Conservation (phyloP, 2,329 filamentous ascomycete species). For the Exserohilum rostratum region DNA sequence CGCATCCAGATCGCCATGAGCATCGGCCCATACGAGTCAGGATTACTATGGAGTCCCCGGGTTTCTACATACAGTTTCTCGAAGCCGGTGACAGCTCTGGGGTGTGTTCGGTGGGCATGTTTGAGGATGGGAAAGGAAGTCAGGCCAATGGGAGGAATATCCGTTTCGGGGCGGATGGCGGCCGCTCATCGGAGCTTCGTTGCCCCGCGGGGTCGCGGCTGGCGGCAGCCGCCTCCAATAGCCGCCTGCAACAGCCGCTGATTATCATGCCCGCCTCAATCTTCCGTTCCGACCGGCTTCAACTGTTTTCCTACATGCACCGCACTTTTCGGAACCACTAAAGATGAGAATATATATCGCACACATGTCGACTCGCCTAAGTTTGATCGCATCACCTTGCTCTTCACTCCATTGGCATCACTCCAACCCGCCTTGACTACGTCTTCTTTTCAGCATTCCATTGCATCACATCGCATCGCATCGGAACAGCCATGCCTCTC, state of each 20-base stretch:
- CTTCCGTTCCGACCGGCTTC: not conserved
- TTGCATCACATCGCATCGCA: no score
- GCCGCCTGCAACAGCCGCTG: not conserved
- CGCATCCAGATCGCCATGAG: no score
- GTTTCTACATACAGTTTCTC: not conserved
- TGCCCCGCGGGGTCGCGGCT: not conserved
- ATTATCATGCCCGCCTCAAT: no score
- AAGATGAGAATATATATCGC: not conserved
- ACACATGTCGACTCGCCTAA: no score
- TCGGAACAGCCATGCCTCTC: conserved; percentile 21
- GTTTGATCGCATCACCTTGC: not conserved
- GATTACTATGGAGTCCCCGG: not conserved
- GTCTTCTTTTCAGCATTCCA: no score
- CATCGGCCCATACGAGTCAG: no score
- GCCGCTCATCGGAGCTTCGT: not conserved
- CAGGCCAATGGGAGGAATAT: not conserved
- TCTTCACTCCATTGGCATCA: not conserved
- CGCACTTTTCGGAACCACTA: not conserved
- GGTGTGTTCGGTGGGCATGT: not conserved
- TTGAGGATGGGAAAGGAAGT: not conserved
- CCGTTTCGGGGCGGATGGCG: not conserved
- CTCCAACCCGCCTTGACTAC: not conserved
- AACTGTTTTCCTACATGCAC: no score
- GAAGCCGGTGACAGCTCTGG: not conserved
- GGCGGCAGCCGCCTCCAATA: no score